Conservation (phyloP, 345 rosid genomes). For the Eucalyptus polyanthemos region DNA sequence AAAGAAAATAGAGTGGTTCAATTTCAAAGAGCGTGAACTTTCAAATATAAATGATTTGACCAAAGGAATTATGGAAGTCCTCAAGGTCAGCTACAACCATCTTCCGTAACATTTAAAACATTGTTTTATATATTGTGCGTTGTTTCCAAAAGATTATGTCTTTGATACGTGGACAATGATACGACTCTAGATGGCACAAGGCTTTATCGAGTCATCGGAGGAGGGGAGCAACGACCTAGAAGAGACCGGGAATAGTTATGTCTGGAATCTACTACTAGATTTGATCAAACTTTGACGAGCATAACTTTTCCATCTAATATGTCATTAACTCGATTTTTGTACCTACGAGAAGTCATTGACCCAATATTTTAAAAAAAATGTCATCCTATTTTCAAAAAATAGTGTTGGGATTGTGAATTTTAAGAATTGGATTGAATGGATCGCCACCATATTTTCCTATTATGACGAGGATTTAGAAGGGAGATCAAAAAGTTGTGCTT, state of each 20-base stretch:
- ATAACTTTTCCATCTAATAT: too few relatives aligned
- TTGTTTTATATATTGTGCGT: conserved; percentile 5
- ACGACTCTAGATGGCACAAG: conserved; percentile 15
- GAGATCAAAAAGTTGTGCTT: too few relatives aligned
- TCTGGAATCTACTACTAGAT: background rate
- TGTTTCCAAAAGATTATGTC: conserved; percentile 1
- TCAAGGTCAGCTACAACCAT: conserved; percentile 4
- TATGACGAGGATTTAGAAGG: too few relatives aligned
- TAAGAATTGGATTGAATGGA: too few relatives aligned
- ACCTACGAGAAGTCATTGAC: too few relatives aligned
- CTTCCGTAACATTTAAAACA: conserved; percentile 4
- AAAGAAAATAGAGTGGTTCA: background rate
- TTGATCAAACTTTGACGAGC: too few relatives aligned
- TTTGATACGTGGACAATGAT: background rate
- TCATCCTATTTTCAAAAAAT: too few relatives aligned
- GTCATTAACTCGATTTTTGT: too few relatives aligned
- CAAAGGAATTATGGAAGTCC: background rate
- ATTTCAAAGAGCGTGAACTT: background rate
- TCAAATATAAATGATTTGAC: background rate
- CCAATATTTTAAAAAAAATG: too few relatives aligned
- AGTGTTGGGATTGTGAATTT: too few relatives aligned
- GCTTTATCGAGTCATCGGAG: background rate
- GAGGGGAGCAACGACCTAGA: background rate
- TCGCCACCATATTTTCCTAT: too few relatives aligned
- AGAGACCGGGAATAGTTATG: background rate